These are phyloP conservation scores for Heteromeles arbutifolia DNA, from an alignment of 306 rosid species.

Conservation along the genomic window DNA sequence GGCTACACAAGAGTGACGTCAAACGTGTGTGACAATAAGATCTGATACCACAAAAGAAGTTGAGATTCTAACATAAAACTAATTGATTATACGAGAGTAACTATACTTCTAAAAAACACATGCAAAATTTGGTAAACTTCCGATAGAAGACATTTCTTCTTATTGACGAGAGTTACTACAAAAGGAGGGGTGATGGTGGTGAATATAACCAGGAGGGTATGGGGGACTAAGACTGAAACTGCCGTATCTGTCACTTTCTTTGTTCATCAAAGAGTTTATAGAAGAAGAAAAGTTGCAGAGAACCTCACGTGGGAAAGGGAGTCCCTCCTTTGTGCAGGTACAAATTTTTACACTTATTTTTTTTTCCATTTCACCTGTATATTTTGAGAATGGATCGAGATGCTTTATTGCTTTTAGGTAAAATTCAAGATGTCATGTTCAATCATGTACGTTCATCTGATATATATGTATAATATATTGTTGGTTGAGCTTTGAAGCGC, in stretches of 20 bases:
- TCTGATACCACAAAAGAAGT: neutral
- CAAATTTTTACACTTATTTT: neutral
- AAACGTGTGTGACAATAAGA: neutral
- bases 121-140: neutral
- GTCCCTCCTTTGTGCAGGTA: constrained; percentile 1
- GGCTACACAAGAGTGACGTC: neutral
- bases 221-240: neutral
- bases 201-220: neutral
- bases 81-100: neutral
- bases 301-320: constrained; percentile 24
- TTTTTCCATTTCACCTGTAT: neutral
- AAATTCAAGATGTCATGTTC: constrained; percentile 3
- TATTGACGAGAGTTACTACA: neutral
- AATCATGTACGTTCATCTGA: neutral
- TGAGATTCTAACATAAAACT: accelerated
- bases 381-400: neutral
- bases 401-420: neutral
- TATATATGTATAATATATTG: neutral
- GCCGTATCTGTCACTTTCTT: neutral
- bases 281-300: neutral
- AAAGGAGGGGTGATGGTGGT: neutral
- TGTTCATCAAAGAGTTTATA: neutral
- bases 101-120: neutral
- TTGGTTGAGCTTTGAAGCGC: neutral
- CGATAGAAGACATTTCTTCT: neutral